These are phyloP conservation scores for Yamadazyma diospyri DNA, from an alignment of 1,139 yeast genomes.

Conservation along the genomic window DNA sequence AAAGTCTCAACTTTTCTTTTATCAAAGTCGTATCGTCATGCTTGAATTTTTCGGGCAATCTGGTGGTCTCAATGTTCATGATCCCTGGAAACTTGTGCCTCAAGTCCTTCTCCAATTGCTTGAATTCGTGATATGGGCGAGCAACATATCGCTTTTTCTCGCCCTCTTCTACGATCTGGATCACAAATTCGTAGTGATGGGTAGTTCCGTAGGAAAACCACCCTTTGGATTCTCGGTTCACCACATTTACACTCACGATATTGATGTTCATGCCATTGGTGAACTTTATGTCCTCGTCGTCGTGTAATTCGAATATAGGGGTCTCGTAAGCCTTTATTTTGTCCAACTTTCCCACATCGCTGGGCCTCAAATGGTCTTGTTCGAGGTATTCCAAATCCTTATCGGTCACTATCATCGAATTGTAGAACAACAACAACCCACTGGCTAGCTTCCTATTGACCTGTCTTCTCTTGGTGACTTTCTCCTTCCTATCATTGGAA, in stretches of 20 bases:
- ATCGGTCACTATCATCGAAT: slow-evolving; percentile 68
- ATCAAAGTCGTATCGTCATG: slow-evolving; percentile 23
- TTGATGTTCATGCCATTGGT: slow-evolving; percentile 60
- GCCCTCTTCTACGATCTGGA: slow-evolving; percentile 31
- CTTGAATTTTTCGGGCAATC: slow-evolving; percentile 50
- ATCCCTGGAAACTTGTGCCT: slow-evolving; percentile 66
- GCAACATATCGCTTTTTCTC: slow-evolving; percentile 44
- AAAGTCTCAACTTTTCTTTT: slow-evolving; percentile 67
- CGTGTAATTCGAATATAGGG: slow-evolving; percentile 27
- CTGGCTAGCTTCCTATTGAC: slow-evolving; percentile 58
- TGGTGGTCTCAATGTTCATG: slow-evolving; percentile 50
- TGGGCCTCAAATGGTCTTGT: slow-evolving; percentile 45
- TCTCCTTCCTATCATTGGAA: slow-evolving; percentile 68
- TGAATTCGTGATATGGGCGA: slow-evolving; percentile 66
- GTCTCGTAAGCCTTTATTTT: slow-evolving; percentile 23
- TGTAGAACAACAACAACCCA: slow-evolving; percentile 62
- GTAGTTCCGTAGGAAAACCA: slow-evolving; percentile 14
- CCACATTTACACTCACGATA: slow-evolving; percentile 56
- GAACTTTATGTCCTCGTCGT: slow-evolving; percentile 25
- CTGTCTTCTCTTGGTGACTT: slow-evolving; percentile 68
- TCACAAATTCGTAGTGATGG: slow-evolving; percentile 43
- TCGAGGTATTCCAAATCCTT: slow-evolving; percentile 54
- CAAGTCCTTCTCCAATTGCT: slow-evolving; percentile 48
- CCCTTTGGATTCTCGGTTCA: slow-evolving; percentile 11
- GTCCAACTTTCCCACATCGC: slow-evolving; percentile 51